Evolutionary conservation across 495 filamentous ascomycete genomes (phyloP), one percentile per base, ranked within the genome.

Genomic region (Staphylotrichum longicolle): DNA sequence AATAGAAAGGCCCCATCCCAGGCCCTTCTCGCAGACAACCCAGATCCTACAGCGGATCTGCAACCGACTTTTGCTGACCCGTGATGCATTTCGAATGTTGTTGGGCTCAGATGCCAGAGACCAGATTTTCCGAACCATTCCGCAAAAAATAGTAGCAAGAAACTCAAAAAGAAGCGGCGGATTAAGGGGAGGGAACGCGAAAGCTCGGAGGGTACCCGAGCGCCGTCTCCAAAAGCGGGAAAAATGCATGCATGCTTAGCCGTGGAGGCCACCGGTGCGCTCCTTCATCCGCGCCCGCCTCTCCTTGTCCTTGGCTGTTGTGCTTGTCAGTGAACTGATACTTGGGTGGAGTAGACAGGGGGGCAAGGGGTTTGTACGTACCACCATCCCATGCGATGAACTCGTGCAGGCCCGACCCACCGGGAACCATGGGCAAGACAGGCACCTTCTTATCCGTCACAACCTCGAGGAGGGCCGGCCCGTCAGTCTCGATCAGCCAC

Each of bases 381-480:
- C 90, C 85, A 82, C 84, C 80, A 73, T 98, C 93, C 74, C 91
- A 98, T 20, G 93, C 81, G 69, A 96, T 77, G 78, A 98, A 96
- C 76, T 98, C 95, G 70, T 98, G 91, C 65, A 98, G 80, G 61
- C 81, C 95, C 61, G 80, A 85, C 37, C 95, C 94, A 37, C 82
- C 86, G 30, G 93, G 92, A 52, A 98, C 94, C 94, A 98, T 98
- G 20, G 94, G 94, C 55, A 98, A 78, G 14, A 98, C 95, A 48
- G 95, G 93, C n/a, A 98, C 90, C 85, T 97, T 96, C 82, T 96
- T 92, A 63, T 85, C 81, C 6, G 82, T 83, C 11, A 85, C 76
- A 32, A 85, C 79, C 63, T 85, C 81, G 27, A 91, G 78, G 63
- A 94, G 79, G 33, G 89, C 87, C 47, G 90, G 90, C 34, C 90